Evolutionary conservation across 163 green algal species (phyloP).

Genomic region (Volvox carteri): DNA sequence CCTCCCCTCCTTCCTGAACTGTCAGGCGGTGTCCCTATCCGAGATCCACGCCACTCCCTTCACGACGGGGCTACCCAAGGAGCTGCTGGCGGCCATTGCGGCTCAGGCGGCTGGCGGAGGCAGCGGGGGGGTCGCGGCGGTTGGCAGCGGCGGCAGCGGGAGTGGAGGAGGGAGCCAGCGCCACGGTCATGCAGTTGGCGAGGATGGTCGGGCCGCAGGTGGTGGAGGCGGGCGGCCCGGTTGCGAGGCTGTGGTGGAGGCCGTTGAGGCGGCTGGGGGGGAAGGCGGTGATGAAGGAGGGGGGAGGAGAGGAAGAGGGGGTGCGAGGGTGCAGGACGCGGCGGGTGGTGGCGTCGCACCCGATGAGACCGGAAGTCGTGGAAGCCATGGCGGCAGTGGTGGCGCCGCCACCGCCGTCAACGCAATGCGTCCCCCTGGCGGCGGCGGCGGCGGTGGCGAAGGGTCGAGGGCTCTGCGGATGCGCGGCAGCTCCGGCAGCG

Average conservation of each 20-base stretch:
- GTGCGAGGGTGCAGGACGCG: background rate
- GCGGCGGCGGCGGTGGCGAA: background rate
- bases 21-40: slow-evolving; percentile 11
- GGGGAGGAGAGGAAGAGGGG: background rate
- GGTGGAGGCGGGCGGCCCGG: background rate
- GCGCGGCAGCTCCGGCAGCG: background rate
- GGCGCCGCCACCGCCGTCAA: background rate
- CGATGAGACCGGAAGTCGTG: background rate
- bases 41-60: slow-evolving; percentile 45
- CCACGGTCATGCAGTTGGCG: background rate
- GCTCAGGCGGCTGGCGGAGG: slow-evolving; percentile 9
- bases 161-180: background rate
- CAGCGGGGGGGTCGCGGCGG: background rate
- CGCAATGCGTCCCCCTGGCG: background rate
- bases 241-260: background rate
- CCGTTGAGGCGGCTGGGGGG: background rate
- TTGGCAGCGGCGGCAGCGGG: background rate
- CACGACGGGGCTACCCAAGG: slow-evolving; percentile 14
- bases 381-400: background rate
- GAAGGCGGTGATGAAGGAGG: background rate
- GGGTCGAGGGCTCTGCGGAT: background rate
- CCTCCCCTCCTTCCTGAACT: background rate
- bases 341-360: background rate
- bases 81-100: slow-evolving; percentile 30
- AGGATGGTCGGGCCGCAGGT: background rate